Evolutionary conservation across 2,329 filamentous ascomycete genomes (phyloP), one percentile per base, ranked within the genome.

Genomic region (Aspergillus caelatus): DNA sequence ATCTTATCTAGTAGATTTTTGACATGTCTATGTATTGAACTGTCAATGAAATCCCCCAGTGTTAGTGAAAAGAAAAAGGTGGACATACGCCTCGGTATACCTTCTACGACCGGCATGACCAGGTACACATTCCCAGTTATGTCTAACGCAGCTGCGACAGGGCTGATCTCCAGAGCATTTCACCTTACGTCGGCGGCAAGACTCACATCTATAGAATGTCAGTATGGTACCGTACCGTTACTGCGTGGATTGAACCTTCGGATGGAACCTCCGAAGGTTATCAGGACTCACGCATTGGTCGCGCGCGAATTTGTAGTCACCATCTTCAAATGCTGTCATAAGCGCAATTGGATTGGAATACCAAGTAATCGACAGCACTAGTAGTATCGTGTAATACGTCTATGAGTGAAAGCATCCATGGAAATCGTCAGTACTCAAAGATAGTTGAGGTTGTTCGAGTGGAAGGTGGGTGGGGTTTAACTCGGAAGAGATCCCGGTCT

Each of bases 151-250:
- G 23, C 58, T 61, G 14, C 62, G 62, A 43, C 68, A 70, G 12
- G 68, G 68, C 45, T 68, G 67, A 1, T 69, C 68, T 21, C 68
- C 68, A 30, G 68, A 68, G 30, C 68, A 70, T 60, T 68, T 70
- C 23, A 70, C 68, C 43, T 70, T 70, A 36, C 68, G 64, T 53
- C 62, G 63, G 23, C 68, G 68, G 21, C 68, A 70, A 6, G 57
- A 59, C 14, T 59, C 57, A 23, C 57, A 59, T 43, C 57, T 59
- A 36, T 36, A 36, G 19, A 34, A 54, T 28, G 28, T 53, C 50
- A 54, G 19, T 23, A 30, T 50, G 46, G 16, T 50, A 50, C 46
- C 14, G 46, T 50, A 50, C 16, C 19, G 23, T 50, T 50, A 30
- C 26, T 30, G 46, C 23, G 26, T 32, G 46, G 46, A 50, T 50